phyloP scores from a whole-genome alignment of 2,329 filamentous ascomycete species.

The Thelonectria rubi region DNA sequence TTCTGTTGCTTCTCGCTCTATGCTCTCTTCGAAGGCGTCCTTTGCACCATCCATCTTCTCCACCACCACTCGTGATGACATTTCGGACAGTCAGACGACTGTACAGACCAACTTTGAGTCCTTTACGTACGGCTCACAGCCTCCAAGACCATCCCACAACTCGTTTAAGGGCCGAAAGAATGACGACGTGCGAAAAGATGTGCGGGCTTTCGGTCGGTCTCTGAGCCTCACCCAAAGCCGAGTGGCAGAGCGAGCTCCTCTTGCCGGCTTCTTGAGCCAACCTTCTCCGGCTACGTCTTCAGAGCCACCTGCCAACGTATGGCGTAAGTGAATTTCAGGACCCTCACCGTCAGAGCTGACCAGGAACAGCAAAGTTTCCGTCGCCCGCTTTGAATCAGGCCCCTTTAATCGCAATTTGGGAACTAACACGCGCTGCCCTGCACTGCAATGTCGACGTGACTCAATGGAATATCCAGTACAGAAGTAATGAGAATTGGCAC shows the following conservation, averaged over 20 bases:
- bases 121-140: neutral
- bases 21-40: slow-evolving; percentile 46
- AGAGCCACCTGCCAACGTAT: slow-evolving; percentile 48
- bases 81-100: slow-evolving; percentile 48
- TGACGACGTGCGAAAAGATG: neutral
- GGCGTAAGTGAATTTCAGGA: slow-evolving; percentile 48
- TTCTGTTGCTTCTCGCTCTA: slow-evolving; percentile 38
- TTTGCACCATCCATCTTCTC: slow-evolving; percentile 49
- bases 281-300: neutral
- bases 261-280: neutral
- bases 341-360: neutral
- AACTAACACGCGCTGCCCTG: slow-evolving; percentile 58
- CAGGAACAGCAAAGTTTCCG: slow-evolving; percentile 50
- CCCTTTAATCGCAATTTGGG: slow-evolving; percentile 62
- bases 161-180: neutral
- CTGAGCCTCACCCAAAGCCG: neutral
- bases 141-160: neutral
- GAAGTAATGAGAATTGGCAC: slow-evolving; percentile 49
- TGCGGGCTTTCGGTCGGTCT: neutral
- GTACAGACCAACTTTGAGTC: slow-evolving; percentile 16
- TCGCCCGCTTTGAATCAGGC: slow-evolving; percentile 51
- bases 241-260: neutral
- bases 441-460: slow-evolving; percentile 55
- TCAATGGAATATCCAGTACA: slow-evolving; percentile 48
- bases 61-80: slow-evolving; percentile 30